Conservation (phyloP, 2,329 filamentous ascomycete genomes). For the Magnaporthiopsis poae region DNA sequence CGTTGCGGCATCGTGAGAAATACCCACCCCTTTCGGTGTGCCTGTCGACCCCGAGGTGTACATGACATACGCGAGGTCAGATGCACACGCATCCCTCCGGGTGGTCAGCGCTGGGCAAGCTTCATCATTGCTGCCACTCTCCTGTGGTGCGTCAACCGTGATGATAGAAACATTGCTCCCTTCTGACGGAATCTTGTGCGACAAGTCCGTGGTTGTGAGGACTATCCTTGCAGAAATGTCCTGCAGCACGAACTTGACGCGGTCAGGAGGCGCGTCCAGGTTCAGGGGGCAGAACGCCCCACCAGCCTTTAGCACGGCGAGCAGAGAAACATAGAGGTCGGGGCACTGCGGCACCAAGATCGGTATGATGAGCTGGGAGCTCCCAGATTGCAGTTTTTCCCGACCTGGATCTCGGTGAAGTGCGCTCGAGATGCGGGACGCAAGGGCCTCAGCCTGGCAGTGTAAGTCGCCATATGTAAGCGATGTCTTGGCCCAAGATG, state of each 20-base stretch:
- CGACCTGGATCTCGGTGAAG: neutral
- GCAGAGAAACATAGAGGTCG: constrained; percentile 65
- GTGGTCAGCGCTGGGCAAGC: neutral
- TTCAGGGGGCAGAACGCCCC: constrained; percentile 79
- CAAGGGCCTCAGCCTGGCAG: constrained; percentile 43
- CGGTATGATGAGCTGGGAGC: constrained; percentile 50
- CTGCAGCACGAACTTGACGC: constrained; percentile 68
- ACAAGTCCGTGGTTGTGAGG: constrained; percentile 48
- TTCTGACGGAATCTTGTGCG: constrained; percentile 27
- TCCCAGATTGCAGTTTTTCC: neutral
- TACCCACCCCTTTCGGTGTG: constrained; percentile 73
- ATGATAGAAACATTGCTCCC: constrained; percentile 24
- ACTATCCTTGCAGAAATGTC: constrained; percentile 64
- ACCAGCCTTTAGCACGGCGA: constrained; percentile 72
- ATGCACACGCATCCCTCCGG: constrained; percentile 10
- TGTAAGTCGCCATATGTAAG: constrained; percentile 58
- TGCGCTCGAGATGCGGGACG: constrained; percentile 33
- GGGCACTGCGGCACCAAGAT: constrained; percentile 68
- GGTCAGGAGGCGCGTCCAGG: constrained; percentile 65
- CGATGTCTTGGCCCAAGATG: constrained; percentile 32
- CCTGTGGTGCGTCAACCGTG: constrained; percentile 21
- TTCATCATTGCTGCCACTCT: constrained; percentile 5
- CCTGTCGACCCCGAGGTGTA: constrained; percentile 90
- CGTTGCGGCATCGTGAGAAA: constrained; percentile 70
- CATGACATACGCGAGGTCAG: constrained; percentile 72